Percentiles rank a stretch among this genome's conserved stretches.
Evolutionary conservation across 768 basidiomycete species (phyloP).

Genomic region (Macrolepiota albuminosa): DNA sequence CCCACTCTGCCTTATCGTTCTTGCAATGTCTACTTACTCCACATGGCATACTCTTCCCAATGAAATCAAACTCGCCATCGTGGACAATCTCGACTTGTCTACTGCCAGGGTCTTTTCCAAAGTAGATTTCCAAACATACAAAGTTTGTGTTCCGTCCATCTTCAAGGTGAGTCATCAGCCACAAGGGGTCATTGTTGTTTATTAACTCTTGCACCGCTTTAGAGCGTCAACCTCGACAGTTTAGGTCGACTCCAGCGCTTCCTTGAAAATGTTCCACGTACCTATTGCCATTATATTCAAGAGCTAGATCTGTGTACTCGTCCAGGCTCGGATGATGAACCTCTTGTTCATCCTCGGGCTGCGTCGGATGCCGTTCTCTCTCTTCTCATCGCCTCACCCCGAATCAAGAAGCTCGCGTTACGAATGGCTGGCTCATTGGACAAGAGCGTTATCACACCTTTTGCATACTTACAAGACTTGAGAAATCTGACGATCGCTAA

Average conservation of each 20-base stretch:
- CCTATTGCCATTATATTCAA: slow-evolving; percentile 48
- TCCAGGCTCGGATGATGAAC: slow-evolving; percentile 10
- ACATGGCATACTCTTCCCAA: slow-evolving; percentile 58
- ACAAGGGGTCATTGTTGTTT: slow-evolving; percentile 1
- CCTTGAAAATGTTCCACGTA: slow-evolving; percentile 49
- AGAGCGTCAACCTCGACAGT: slow-evolving; percentile 47
- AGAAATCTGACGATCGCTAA: slow-evolving; percentile 45
- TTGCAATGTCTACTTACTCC: slow-evolving; percentile 17
- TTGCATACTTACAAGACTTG: slow-evolving; percentile 38
- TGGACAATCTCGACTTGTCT: slow-evolving; percentile 39
- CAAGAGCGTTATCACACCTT: slow-evolving; percentile 44
- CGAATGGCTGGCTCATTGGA: slow-evolving; percentile 45
- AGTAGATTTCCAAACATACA: slow-evolving; percentile 46
- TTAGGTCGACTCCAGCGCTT: slow-evolving; percentile 47
- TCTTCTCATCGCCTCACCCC: slow-evolving; percentile 44
- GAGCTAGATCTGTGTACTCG: slow-evolving; percentile 45
- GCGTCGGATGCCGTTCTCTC: slow-evolving; percentile 44
- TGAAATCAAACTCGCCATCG: slow-evolving; percentile 60
- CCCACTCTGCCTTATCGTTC: background rate
- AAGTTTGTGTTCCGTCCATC: slow-evolving; percentile 49
- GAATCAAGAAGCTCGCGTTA: slow-evolving; percentile 44
- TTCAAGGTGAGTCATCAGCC: slow-evolving; percentile 44
- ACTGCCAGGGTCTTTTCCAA: slow-evolving; percentile 45
- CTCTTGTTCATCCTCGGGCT: slow-evolving; percentile 19
- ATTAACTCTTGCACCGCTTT: slow-evolving; percentile 13